Conservation (phyloP, 2,329 filamentous ascomycete genomes). For the Colletotrichum ledebouriae region DNA sequence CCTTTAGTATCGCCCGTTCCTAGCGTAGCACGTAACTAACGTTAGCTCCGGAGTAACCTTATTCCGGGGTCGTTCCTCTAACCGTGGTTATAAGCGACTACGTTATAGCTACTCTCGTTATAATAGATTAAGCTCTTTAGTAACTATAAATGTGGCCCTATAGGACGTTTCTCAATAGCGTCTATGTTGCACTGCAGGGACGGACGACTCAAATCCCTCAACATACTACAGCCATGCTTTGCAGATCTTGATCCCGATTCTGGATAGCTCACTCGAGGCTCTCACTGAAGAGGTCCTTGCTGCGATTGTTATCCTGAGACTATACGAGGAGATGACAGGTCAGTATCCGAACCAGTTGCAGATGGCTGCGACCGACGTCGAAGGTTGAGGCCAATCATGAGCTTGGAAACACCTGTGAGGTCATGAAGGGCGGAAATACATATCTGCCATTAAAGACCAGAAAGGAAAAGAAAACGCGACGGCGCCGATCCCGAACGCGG, state of each 20-base stretch:
- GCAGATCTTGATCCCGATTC: conserved; percentile 54
- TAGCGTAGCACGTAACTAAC: too few relatives aligned
- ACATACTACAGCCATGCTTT: conserved; percentile 58
- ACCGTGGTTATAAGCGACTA: too few relatives aligned
- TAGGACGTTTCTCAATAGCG: too few relatives aligned
- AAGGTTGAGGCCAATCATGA: neutral
- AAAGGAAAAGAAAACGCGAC: neutral
- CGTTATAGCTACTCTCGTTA: too few relatives aligned
- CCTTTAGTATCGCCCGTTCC: too few relatives aligned
- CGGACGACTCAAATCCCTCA: conserved; percentile 50
- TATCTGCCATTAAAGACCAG: neutral
- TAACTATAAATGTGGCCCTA: too few relatives aligned
- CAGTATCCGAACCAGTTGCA: conserved; percentile 17
- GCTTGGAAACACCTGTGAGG: neutral
- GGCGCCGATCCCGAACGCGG: conserved; percentile 32
- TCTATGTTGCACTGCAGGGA: conserved; percentile 39
- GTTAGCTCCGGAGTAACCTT: too few relatives aligned
- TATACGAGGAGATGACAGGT: conserved; percentile 58
- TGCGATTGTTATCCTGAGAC: conserved; percentile 53
- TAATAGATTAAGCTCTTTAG: too few relatives aligned
- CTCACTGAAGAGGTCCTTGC: conserved; percentile 56
- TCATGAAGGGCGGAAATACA: neutral
- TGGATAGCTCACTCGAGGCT: conserved; percentile 51
- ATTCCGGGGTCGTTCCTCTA: too few relatives aligned
- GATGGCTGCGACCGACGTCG: neutral